Conservation (phyloP, 192 early-diverging fungal genomes). For the Chytriomyces sp. region DNA sequence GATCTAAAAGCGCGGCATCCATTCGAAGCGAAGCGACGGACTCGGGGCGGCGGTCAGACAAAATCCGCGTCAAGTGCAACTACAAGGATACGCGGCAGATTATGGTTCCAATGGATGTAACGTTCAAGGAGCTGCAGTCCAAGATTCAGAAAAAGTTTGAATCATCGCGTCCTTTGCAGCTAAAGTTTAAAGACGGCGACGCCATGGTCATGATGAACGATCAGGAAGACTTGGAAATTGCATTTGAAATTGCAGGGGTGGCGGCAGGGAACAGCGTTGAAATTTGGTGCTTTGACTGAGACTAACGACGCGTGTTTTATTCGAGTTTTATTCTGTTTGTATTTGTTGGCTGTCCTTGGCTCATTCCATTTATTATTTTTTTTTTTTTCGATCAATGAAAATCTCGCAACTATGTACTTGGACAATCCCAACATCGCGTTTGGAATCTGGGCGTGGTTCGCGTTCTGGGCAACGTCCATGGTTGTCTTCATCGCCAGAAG, state of each 20-base stretch:
- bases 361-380: neutral
- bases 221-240: conserved; percentile 88
- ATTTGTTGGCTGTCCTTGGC: neutral
- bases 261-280: conserved; percentile 35
- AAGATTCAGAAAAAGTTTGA: conserved; percentile 69
- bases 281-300: conserved; percentile 36
- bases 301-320: neutral
- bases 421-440: neutral
- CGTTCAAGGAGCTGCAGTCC: conserved; percentile 56
- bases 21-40: neutral
- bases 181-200: conserved; percentile 89
- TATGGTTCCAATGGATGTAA: conserved; percentile 58
- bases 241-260: conserved; percentile 69
- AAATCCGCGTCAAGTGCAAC: conserved; percentile 70
- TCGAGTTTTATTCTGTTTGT: neutral
- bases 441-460: neutral
- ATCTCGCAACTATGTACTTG: conserved; percentile 8
- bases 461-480: neutral
- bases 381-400: conserved; percentile 1
- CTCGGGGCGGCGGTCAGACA: neutral
- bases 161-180: conserved; percentile 47
- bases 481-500: neutral
- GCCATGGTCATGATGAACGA: conserved; percentile 86
- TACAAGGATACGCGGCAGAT: conserved; percentile 66
- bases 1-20: neutral